These are phyloP conservation scores for Phytopythium delawarense DNA, from an alignment of 352 stramenopile genomes.

Conservation along the genomic window DNA sequence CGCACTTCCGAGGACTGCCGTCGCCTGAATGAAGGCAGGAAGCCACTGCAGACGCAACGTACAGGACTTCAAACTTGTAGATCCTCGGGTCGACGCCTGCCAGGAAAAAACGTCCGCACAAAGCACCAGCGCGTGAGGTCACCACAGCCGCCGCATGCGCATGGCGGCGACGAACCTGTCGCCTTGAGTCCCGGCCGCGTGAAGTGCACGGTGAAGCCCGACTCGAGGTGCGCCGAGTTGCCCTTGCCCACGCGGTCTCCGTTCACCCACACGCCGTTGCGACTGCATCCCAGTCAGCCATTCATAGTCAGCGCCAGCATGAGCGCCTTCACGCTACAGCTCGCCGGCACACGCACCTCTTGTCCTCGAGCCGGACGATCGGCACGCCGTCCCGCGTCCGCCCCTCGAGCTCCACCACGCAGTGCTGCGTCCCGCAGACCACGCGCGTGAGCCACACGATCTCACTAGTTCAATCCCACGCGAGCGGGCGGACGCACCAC, in stretches of 20 bases:
- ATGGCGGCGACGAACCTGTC: conserved; percentile 11
- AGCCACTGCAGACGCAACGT: conserved; percentile 10
- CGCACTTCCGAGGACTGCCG: no score
- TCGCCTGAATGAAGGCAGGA: no score
- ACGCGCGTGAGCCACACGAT: background rate
- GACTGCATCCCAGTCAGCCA: conserved; percentile 22
- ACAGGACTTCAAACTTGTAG: conserved; percentile 71
- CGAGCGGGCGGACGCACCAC: conserved; percentile 28
- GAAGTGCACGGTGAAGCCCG: conserved; percentile 64
- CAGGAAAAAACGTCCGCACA: background rate
- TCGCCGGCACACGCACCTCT: conserved; percentile 33
- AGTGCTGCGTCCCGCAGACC: conserved; percentile 37
- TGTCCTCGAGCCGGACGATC: conserved; percentile 41
- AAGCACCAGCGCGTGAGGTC: background rate
- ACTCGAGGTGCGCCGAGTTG: conserved; percentile 20
- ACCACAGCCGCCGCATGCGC: conserved; percentile 4
- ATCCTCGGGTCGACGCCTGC: conserved; percentile 35
- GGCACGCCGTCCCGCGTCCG: conserved; percentile 18
- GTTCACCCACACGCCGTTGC: conserved; percentile 74
- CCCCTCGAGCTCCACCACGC: conserved; percentile 36
- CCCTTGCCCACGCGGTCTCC: conserved; percentile 45
- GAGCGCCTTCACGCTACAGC: background rate
- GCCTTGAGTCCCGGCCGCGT: conserved; percentile 47
- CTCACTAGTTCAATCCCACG: background rate
- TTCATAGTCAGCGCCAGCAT: background rate